Evolutionary conservation across 257 asterid genomes (phyloP), one percentile per base, ranked within the genome.

Genomic region (Ballota nigra): DNA sequence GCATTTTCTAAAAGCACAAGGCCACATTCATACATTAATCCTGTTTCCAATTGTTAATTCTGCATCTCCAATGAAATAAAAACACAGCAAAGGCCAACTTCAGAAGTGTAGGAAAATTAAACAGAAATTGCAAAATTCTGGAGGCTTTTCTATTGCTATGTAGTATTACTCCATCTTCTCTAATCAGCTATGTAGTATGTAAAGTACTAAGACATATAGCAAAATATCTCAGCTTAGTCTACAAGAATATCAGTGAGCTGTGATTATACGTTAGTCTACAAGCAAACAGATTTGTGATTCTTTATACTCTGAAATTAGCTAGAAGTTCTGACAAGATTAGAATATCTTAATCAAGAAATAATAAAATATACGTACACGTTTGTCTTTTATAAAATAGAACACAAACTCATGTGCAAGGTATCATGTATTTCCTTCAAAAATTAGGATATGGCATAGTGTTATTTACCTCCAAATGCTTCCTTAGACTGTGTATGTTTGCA

Each of bases 31-130:
- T 41, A 4, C 24, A 5, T 45, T 10, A 61, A 67, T 5, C n/a
- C 45, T 19, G 12, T n/a, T 64, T 24, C 33, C 6, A 26, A 16
- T 70, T 52, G 3, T 41, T 41, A 71, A 2, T 19, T 15, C 45
- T 43, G 73, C 63, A 65, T 20, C 45, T 66, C 62, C 38, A 55
- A 47, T 63, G 49, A 67, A 63, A 45, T 24, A 52, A 19, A 33
- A 34, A 15, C 68, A 72, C 43, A 63, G 28, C 43, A 61, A 41
- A 70, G 33, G 3, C 69, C 13, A 61, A 33, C 22, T 28, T 56
- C 75, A 26, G 51, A 70, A 66, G 22, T 36, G 36, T 20, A 23
- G 5, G 19, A 43, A 55, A 24, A 40, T 29, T 49, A 59, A 69
- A 45, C 71, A 67, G 68, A 23, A 53, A 34, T 6, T 16, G 49